phyloP scores from a whole-genome alignment of 352 stramenopile genomes.

The Phytopythium mirpurense region DNA sequence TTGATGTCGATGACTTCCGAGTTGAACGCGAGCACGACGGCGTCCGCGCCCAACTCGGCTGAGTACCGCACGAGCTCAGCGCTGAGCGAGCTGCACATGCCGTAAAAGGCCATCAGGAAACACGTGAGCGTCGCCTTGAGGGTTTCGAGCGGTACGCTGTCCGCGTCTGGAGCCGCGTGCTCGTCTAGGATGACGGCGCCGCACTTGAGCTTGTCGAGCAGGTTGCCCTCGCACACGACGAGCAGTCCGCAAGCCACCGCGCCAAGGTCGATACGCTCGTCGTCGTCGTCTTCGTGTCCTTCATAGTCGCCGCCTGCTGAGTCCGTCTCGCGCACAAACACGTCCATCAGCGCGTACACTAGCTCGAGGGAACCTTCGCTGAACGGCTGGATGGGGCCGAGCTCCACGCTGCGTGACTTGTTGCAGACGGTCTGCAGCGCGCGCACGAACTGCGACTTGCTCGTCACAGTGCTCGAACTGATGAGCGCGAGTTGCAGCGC shows the following conservation, averaged over 20 bases:
- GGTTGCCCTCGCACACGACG: slow-evolving; percentile 55
- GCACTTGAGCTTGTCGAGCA: slow-evolving; percentile 55
- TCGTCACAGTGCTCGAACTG: slow-evolving; percentile 21
- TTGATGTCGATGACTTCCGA: slow-evolving; percentile 7
- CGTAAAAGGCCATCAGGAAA: slow-evolving; percentile 83
- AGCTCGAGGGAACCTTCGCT: slow-evolving; percentile 63
- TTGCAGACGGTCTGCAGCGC: slow-evolving; percentile 47
- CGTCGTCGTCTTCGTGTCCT: slow-evolving; percentile 41
- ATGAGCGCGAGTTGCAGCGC: slow-evolving; percentile 25
- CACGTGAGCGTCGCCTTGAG: slow-evolving; percentile 63
- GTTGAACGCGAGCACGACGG: slow-evolving; percentile 58
- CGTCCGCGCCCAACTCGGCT: slow-evolving; percentile 55
- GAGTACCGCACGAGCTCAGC: slow-evolving; percentile 69
- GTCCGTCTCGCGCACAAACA: slow-evolving; percentile 52
- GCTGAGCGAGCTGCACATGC: slow-evolving; percentile 73
- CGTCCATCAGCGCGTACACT: slow-evolving; percentile 50
- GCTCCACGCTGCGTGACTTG: slow-evolving; percentile 10
- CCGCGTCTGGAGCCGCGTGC: slow-evolving; percentile 21
- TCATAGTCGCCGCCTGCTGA: slow-evolving; percentile 20
- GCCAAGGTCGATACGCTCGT: slow-evolving; percentile 46
- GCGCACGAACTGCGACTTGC: slow-evolving; percentile 38
- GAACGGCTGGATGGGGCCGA: slow-evolving; percentile 17
- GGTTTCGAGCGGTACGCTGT: slow-evolving; percentile 45
- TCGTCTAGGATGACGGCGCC: slow-evolving; percentile 30
- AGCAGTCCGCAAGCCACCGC: slow-evolving; percentile 59